Percentiles rank a stretch among this genome's conserved stretches.
Evolutionary conservation across 495 filamentous ascomycete genomes (phyloP).

Genomic region (Xanthoparmelia taractica): DNA sequence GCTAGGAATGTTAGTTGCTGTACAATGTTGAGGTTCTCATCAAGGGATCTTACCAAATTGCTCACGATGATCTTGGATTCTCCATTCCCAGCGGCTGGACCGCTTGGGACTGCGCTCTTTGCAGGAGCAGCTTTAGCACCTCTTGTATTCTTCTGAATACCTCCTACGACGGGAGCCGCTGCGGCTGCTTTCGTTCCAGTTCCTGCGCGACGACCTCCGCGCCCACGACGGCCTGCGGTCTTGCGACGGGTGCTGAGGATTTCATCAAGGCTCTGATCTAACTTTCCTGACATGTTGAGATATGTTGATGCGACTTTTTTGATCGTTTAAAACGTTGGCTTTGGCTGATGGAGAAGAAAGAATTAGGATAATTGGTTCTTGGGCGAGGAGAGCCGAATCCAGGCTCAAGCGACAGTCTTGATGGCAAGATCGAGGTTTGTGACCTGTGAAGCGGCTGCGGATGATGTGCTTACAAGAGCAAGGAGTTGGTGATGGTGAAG

Average conservation of each 20-base stretch:
- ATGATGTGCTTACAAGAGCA: slow-evolving; percentile 19
- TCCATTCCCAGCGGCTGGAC: slow-evolving; percentile 46
- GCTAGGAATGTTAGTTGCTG: slow-evolving; percentile 56
- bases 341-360: slow-evolving; percentile 3
- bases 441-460: slow-evolving; percentile 4
- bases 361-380: slow-evolving; percentile 8
- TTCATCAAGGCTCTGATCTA: slow-evolving; percentile 92
- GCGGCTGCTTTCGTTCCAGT: slow-evolving; percentile 35
- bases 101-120: slow-evolving; percentile 57
- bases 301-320: slow-evolving; percentile 21
- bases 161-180: slow-evolving; percentile 68
- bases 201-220: slow-evolving; percentile 45
- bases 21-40: not conserved
- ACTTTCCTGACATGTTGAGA: slow-evolving; percentile 75
- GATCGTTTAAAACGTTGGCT: not conserved
- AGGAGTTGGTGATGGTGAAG: not conserved
- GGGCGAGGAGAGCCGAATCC: not conserved
- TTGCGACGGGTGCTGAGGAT: slow-evolving; percentile 73
- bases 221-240: slow-evolving; percentile 45
- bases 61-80: slow-evolving; percentile 97
- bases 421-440: slow-evolving; percentile 7
- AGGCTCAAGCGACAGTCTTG: slow-evolving; percentile 9
- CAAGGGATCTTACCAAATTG: slow-evolving; percentile 63
- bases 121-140: slow-evolving; percentile 46
- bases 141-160: slow-evolving; percentile 74